Evolutionary conservation across 441 rosid species (phyloP).

Genomic region (Biscutella laevigata): DNA sequence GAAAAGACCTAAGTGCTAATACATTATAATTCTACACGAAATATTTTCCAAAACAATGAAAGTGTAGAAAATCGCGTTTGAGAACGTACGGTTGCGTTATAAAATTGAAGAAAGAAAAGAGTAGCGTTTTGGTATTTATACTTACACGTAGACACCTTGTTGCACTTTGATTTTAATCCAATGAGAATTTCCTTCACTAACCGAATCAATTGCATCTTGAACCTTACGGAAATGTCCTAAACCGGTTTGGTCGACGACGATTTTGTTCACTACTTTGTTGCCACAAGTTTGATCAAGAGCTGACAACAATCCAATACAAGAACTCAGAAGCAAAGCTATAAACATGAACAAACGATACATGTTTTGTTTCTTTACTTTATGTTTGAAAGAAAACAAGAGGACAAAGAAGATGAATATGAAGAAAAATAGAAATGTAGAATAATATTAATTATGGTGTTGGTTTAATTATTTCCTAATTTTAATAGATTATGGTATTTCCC

Average conservation of each 20-base stretch:
- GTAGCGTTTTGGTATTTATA: background rate
- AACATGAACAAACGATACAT: constrained; percentile 21
- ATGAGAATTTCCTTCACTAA: background rate
- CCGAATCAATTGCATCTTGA: constrained; percentile 22
- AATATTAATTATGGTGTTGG: constrained; percentile 5
- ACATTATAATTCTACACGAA: too few relatives aligned
- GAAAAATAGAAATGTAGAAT: too few relatives aligned
- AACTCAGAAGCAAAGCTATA: constrained; percentile 15
- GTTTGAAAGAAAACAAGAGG: background rate
- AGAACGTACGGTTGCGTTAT: constrained; percentile 1
- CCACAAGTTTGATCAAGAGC: constrained; percentile 17
- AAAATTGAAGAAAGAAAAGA: background rate
- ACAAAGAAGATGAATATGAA: background rate
- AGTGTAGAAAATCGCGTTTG: background rate
- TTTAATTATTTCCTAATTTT: background rate
- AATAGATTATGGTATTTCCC: too few relatives aligned
- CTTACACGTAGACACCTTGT: constrained; percentile 24
- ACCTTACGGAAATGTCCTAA: constrained; percentile 9
- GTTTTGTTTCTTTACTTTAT: background rate
- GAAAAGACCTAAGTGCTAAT: too few relatives aligned
- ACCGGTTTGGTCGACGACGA: constrained; percentile 23
- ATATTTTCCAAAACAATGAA: background rate
- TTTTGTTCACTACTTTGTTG: constrained; percentile 9
- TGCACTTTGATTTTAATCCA: constrained; percentile 29
- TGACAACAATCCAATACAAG: constrained; percentile 9